Evolutionary conservation across 2,329 filamentous ascomycete genomes (phyloP).

Genomic region (Fusarium hainanense): DNA sequence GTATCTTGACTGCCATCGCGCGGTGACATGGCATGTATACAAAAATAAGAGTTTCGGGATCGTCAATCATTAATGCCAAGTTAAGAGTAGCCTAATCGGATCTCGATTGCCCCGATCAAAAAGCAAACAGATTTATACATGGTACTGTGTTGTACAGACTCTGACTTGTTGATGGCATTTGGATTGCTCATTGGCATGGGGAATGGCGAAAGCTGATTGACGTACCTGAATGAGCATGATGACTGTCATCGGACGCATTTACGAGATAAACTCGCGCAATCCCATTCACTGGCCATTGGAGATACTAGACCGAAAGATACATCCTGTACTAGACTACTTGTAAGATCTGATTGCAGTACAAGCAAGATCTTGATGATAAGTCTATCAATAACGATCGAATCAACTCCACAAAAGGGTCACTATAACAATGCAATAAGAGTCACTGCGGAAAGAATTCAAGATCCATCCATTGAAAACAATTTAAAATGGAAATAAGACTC

Average conservation of each 20-base stretch:
- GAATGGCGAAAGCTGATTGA: not conserved
- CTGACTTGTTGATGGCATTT: not conserved
- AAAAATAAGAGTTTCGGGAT: constrained; percentile 14
- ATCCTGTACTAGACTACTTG: not conserved
- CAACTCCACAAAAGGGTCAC: constrained; percentile 11
- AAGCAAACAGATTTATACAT: not conserved
- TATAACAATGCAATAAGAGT: not conserved
- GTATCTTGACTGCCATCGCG: not conserved
- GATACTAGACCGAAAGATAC: not conserved
- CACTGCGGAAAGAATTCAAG: not conserved
- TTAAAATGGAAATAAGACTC: not conserved
- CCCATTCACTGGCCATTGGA: not conserved
- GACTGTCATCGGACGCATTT: not conserved
- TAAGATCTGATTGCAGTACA: constrained; percentile 4
- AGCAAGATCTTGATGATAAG: not conserved
- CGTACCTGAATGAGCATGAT: not conserved
- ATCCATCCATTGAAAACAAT: not conserved
- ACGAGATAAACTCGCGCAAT: not conserved
- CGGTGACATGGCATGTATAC: not conserved
- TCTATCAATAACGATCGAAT: not conserved
- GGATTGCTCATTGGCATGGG: not conserved
- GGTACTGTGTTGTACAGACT: not conserved
- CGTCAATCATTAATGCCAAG: not conserved
- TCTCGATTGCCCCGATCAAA: constrained; percentile 38
- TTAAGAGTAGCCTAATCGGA: constrained; percentile 31